A percentile compares a stretch with the other conserved stretches of the same genome.
These are phyloP conservation scores for Fraxinus xanthoxyloides DNA, from an alignment of 305 asterid genomes.

Conservation along the genomic window DNA sequence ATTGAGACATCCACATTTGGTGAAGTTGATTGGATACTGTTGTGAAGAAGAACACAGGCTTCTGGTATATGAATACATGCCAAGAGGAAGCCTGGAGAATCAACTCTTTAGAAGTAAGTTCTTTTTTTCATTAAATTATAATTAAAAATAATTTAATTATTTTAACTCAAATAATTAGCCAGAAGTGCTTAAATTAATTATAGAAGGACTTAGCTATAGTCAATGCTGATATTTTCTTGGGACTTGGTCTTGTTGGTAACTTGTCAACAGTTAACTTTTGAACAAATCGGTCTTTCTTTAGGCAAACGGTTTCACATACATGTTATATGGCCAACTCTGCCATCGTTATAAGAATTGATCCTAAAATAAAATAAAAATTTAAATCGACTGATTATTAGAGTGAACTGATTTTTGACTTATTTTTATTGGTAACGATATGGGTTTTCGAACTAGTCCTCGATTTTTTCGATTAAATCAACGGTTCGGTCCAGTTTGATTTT, in stretches of 20 bases:
- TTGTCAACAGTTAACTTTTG: neutral
- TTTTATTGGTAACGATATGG: neutral
- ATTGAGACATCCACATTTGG: conserved; percentile 6
- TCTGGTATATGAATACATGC: conserved; percentile 12
- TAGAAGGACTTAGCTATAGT: neutral
- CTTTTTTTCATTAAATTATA: neutral
- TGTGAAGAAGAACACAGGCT: conserved; percentile 15
- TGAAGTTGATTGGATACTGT: conserved; percentile 11
- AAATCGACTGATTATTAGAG: neutral
- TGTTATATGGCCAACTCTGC: neutral
- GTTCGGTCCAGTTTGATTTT: neutral
- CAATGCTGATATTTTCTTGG: neutral
- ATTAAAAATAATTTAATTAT: neutral
- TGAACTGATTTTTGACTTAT: neutral
- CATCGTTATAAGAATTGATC: neutral
- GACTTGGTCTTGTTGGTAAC: neutral
- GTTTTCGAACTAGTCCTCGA: neutral
- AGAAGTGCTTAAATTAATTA: neutral
- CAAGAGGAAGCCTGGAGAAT: conserved; percentile 11
- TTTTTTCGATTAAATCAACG: neutral
- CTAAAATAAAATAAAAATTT: neutral
- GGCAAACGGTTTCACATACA: neutral
- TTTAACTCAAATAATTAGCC: neutral
- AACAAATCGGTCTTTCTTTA: neutral
- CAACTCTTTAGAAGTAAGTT: conserved; percentile 15